Conservation (phyloP, 768 basidiomycete species). For the Mycena albidolilacea region DNA sequence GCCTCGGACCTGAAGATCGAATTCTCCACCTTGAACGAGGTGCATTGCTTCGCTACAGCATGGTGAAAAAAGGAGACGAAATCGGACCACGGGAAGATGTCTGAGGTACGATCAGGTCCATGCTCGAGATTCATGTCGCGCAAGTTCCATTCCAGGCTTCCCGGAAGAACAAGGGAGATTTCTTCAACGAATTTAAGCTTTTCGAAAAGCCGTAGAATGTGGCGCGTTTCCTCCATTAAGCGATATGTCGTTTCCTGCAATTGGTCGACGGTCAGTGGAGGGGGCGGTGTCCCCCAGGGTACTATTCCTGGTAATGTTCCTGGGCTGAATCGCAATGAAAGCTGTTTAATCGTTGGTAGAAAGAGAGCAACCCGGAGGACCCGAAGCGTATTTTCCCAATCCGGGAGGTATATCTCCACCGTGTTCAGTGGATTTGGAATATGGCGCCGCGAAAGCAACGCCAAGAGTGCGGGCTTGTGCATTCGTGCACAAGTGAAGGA, state of each 20-base stretch:
- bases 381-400: slow-evolving; percentile 11
- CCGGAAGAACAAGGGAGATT: slow-evolving; percentile 18
- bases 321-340: slow-evolving; percentile 11
- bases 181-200: slow-evolving; percentile 12
- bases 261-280: not conserved
- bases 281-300: not conserved
- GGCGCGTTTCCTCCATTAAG: not conserved
- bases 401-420: not conserved
- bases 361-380: slow-evolving; percentile 21
- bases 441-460: slow-evolving; percentile 8
- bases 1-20: not conserved
- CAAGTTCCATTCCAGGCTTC: slow-evolving; percentile 27
- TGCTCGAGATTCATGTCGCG: slow-evolving; percentile 26
- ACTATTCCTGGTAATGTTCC: not conserved
- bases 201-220: not conserved
- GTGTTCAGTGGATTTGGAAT: slow-evolving; percentile 5
- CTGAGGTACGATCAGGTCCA: not conserved
- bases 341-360: not conserved
- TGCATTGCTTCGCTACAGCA: not conserved
- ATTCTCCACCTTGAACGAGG: not conserved
- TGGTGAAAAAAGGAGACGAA: slow-evolving; percentile 2
- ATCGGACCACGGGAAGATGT: slow-evolving; percentile 9
- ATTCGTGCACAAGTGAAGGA: slow-evolving; percentile 20
- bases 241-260: not conserved
- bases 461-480: slow-evolving; percentile 15